Evolutionary conservation across 495 filamentous ascomycete genomes (phyloP).

Genomic region (Xylona heveae): DNA sequence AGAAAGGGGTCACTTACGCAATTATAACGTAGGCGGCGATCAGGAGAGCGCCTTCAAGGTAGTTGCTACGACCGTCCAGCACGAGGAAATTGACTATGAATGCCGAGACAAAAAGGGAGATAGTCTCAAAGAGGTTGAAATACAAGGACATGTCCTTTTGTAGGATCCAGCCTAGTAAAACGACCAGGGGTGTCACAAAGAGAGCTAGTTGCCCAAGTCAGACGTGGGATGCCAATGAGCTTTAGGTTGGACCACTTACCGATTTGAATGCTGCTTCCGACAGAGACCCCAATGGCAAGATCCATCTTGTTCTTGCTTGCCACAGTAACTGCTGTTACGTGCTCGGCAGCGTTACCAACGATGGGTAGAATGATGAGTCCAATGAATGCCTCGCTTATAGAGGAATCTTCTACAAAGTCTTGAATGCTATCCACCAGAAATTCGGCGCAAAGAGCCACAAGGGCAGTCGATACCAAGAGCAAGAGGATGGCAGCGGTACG

Average conservation of each 20-base stretch:
- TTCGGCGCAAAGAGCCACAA: slow-evolving; percentile 74
- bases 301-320: slow-evolving; percentile 95
- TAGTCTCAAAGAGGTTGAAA: slow-evolving; percentile 83
- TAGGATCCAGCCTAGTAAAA: slow-evolving; percentile 77
- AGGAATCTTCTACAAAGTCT: slow-evolving; percentile 39
- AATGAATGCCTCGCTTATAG: slow-evolving; percentile 59
- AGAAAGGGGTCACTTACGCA: slow-evolving; percentile 15
- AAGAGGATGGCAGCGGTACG: slow-evolving; percentile 53
- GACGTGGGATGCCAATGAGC: neutral
- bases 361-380: slow-evolving; percentile 79
- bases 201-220: slow-evolving; percentile 24
- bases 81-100: slow-evolving; percentile 86
- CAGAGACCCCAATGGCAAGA: slow-evolving; percentile 72
- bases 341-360: slow-evolving; percentile 82
- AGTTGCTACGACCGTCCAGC: slow-evolving; percentile 71
- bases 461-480: slow-evolving; percentile 50
- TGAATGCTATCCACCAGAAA: slow-evolving; percentile 71
- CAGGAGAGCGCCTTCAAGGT: slow-evolving; percentile 65
- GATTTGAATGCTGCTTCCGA: slow-evolving; percentile 75
- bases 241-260: slow-evolving; percentile 9
- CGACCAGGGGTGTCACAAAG: slow-evolving; percentile 74
- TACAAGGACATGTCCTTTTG: slow-evolving; percentile 67
- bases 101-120: slow-evolving; percentile 63
- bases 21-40: slow-evolving; percentile 73
- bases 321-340: slow-evolving; percentile 75